phyloP scores from a whole-genome alignment of 192 early-diverging fungal genomes.

The Allomyces macrogynus region DNA sequence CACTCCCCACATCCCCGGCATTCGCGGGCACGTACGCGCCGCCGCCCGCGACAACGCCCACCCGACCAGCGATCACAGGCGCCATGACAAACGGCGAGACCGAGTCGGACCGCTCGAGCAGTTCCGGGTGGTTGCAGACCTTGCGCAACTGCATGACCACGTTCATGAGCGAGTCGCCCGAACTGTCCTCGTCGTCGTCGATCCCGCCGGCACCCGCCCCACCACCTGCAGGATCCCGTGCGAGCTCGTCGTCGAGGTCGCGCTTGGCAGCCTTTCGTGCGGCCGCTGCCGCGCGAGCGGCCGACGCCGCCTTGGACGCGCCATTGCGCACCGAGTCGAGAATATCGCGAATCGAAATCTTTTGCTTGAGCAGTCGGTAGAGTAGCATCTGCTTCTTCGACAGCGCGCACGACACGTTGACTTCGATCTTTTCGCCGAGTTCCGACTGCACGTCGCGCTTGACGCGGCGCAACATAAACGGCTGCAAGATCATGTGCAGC shows the following conservation, averaged over 20 bases:
- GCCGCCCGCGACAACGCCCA: not conserved
- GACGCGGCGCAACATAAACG: slow-evolving; percentile 84
- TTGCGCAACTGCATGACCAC: slow-evolving; percentile 88
- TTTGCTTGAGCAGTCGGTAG: slow-evolving; percentile 54
- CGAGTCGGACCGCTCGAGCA: slow-evolving; percentile 74
- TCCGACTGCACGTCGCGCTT: slow-evolving; percentile 80
- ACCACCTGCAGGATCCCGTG: slow-evolving; percentile 17
- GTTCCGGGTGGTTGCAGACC: slow-evolving; percentile 71
- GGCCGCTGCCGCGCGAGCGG: slow-evolving; percentile 48
- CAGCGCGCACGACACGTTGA: slow-evolving; percentile 54
- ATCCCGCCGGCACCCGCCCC: slow-evolving; percentile 17
- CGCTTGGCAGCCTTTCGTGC: slow-evolving; percentile 88
- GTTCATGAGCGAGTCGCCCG: slow-evolving; percentile 69
- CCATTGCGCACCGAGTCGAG: slow-evolving; percentile 29
- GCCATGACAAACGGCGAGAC: slow-evolving; percentile 31
- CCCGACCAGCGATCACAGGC: not conserved
- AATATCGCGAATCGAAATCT: slow-evolving; percentile 56
- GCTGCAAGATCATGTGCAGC: slow-evolving; percentile 78
- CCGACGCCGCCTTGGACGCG: slow-evolving; percentile 15
- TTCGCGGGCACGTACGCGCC: no score
- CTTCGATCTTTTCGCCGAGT: slow-evolving; percentile 77
- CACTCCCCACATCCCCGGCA: no score
- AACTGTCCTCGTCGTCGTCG: slow-evolving; percentile 34
- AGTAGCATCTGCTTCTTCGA: slow-evolving; percentile 50
- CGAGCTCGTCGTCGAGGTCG: slow-evolving; percentile 45